A percentile compares a stretch with the other conserved stretches of the same genome.
Evolutionary conservation across 805 yeast genomes (phyloP).

Genomic region (Ogataea angusta): DNA sequence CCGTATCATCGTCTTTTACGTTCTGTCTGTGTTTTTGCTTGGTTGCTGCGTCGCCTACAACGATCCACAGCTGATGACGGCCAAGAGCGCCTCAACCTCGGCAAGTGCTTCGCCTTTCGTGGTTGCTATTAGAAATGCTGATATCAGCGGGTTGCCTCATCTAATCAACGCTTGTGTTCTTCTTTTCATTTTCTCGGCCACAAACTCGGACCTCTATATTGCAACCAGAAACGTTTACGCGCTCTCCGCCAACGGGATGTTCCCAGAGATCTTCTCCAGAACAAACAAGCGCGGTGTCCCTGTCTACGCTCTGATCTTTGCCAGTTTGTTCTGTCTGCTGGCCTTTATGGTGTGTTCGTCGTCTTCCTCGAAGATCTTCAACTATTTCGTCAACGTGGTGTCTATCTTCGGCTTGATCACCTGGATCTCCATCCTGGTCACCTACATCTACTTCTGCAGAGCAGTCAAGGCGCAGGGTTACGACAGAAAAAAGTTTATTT

Average conservation of each 20-base stretch:
- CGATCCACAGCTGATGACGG: constrained; percentile 41
- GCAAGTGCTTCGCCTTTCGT: constrained; percentile 85
- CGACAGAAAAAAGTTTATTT: constrained; percentile 52
- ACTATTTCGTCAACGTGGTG: constrained; percentile 70
- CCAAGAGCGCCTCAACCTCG: constrained; percentile 44
- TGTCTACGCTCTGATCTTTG: constrained; percentile 47
- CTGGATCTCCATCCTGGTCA: constrained; percentile 68
- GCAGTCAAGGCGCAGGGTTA: constrained; percentile 70
- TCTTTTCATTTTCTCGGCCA: constrained; percentile 75
- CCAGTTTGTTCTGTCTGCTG: constrained; percentile 54
- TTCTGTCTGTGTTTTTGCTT: constrained; percentile 48
- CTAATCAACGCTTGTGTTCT: constrained; percentile 76
- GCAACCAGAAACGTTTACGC: constrained; percentile 75
- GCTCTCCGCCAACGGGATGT: constrained; percentile 68
- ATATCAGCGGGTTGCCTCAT: constrained; percentile 65
- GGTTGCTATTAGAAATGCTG: constrained; percentile 69
- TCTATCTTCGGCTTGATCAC: constrained; percentile 73
- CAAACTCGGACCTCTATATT: constrained; percentile 74
- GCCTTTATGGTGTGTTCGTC: constrained; percentile 69
- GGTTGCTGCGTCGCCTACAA: constrained; percentile 57
- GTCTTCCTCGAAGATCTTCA: constrained; percentile 55
- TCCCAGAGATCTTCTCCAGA: constrained; percentile 63
- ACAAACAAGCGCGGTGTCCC: constrained; percentile 76
- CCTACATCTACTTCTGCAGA: constrained; percentile 61
- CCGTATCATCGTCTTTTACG: constrained; percentile 52